phyloP scores from a whole-genome alignment of 345 rosid genomes.

The Syzygium aqueum region DNA sequence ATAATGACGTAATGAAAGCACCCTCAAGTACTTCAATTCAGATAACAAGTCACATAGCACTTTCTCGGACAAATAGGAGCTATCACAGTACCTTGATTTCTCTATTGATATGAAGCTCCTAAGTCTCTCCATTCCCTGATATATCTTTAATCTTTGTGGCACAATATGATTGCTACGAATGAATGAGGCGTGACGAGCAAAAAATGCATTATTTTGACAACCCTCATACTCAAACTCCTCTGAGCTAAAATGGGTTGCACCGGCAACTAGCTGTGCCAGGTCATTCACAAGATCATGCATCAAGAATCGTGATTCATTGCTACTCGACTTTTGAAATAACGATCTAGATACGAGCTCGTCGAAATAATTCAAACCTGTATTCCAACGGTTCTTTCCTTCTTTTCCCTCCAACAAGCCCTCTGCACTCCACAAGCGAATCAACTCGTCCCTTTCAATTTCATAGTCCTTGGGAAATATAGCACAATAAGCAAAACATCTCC shows the following conservation, averaged over 20 bases:
- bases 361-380: neutral
- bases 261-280: neutral
- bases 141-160: fast-evolving
- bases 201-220: neutral
- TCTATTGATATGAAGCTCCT: neutral
- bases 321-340: fast-evolving
- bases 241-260: fast-evolving
- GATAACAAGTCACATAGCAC: neutral
- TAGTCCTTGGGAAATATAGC: neutral
- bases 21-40: fast-evolving
- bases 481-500: neutral
- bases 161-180: fast-evolving
- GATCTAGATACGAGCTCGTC: neutral
- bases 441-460: fast-evolving
- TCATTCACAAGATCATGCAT: neutral
- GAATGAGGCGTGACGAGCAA: fast-evolving
- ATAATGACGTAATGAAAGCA: fast-evolving
- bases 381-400: neutral
- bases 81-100: fast-evolving
- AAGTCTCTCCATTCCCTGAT: fast-evolving
- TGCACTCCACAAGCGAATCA: neutral
- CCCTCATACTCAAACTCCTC: neutral
- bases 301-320: fast-evolving
- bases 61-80: fast-evolving
- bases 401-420: neutral